These are phyloP conservation scores for Sphenostylis stenocarpa DNA, from an alignment of 306 rosid species.

Conservation along the genomic window DNA sequence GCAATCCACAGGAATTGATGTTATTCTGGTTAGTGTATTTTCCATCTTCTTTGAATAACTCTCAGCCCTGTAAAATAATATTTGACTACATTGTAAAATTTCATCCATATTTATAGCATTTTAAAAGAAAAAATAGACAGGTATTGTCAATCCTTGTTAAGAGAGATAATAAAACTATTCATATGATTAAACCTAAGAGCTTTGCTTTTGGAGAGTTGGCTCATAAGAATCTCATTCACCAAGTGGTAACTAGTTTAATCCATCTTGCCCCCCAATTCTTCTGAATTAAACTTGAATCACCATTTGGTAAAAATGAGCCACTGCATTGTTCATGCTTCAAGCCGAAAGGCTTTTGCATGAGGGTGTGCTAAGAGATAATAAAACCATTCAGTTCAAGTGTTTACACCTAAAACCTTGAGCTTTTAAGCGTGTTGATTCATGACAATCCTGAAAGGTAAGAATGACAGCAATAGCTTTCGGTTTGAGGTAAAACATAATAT, in stretches of 20 bases:
- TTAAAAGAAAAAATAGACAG: conserved; percentile 7
- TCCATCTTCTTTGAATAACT: conserved; percentile 67
- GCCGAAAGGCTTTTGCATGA: neutral
- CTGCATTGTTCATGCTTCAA: neutral
- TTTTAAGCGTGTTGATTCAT: neutral
- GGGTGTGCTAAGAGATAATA: conserved; percentile 7
- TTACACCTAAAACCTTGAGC: neutral
- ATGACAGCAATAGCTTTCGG: neutral
- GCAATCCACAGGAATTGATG: conserved; percentile 75
- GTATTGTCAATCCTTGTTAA: neutral
- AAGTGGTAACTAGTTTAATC: conserved; percentile 3
- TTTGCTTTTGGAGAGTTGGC: conserved; percentile 2
- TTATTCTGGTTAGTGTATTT: conserved; percentile 62
- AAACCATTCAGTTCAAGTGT: neutral
- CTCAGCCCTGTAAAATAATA: conserved; percentile 60
- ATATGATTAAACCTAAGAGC: neutral
- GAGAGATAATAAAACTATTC: conserved; percentile 6
- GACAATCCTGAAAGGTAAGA: conserved; percentile 9
- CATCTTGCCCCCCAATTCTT: neutral
- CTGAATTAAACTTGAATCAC: neutral
- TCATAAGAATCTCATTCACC: conserved; percentile 1
- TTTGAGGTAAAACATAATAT: conserved; percentile 14
- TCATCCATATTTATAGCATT: neutral
- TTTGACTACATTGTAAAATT: conserved; percentile 20
- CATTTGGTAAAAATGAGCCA: neutral